Evolutionary conservation across 495 filamentous ascomycete species (phyloP), one percentile per base, ranked within the genome.

Genomic region (Daldinia vernicosa): DNA sequence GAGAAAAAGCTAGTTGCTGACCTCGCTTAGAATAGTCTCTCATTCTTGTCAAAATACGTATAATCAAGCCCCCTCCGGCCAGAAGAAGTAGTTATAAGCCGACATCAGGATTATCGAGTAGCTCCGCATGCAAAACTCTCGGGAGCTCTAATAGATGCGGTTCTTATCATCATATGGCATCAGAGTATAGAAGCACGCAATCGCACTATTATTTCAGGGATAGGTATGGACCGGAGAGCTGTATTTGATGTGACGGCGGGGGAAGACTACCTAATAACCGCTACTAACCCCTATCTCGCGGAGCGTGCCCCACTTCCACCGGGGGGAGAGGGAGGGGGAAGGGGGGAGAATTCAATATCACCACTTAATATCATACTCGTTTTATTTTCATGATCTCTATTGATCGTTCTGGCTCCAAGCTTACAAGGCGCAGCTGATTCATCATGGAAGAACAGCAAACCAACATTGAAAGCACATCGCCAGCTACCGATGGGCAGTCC

Each of bases 121-220:
- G 35, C 17, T 53, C 37, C 27, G 35, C n/a, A 60, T 22, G 30
- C 37, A 22, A 28, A 65, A 65, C 55, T 22, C 28, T 47, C 37
- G 45, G 27, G 14, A 53, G 33, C 28, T 53, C 45, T 55, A 3
- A 40, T 8, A 67, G 9, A 28, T 35, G 19, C 11, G 3, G 5
- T 11, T 55, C 37, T 67, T 63, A 63, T 60, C 53, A 63, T 52
- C 37, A 67, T 57, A 63, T 59, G 45, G 53, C 35, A 71, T 67
- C 59, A 54, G 52, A 52, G 40, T 55, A 30, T 58, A 45, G 52
- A 24, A 67, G 26, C 59, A 71, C 69, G 58, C 39, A 43, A 63
- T 71, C 43, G 43, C 30, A 22, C 58, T 60, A 63, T 62, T 39
- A 35, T 22, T 22, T 39, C 59, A 63, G 59, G 69, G 58, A 32